Base-by-base conservation (phyloP, 306 rosid species). In the Aeschynomene evenia region DNA sequence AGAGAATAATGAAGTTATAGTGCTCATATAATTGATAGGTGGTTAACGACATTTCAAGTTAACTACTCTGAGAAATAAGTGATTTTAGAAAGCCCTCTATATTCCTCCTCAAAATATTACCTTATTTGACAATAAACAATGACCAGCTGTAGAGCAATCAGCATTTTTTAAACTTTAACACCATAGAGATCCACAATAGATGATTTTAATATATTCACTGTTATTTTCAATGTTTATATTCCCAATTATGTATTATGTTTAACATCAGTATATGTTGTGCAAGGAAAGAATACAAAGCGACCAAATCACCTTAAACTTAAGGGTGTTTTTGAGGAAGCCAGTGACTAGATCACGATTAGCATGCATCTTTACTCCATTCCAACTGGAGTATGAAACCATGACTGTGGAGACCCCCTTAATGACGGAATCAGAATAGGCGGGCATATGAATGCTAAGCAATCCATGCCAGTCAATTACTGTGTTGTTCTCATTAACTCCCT, bases 361-460 rank as follows among this genome's bases (percentile, higher is more conserved):
- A 73, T 94, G 99, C 99, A 94, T 94, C 85, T 91, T 94, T 33
- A 58, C 79, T 18, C 99, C 97, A 29, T 94, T 94, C 99, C 96
- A 94, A 72, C 99, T 94, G 56, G 97, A 87, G 84, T 94, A 94
- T 20, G 97, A 94, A 74, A 81, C 83, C 99, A 94, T 94, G 60
- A 91, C 79, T 0, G 97, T 85, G 15, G 99, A 77, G 18, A 94
- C 97, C 15, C 99, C 99, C 82, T 87, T 91, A 72, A 87, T 63
- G 69, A 94, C 84, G 3, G 99, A 73, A 80, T 91, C 99, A 51
- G 83, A 80, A 85, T 91, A 91, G 12, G 88, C 99, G 63, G 99
- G 95, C 97, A 94, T 84, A 80, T 94, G 99, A 81, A 94, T 72
- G 87, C 96, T 81, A 37, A 88, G 82, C 81, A 94, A 75, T 50